A percentile compares a stretch with the other conserved stretches of the same genome.
These are phyloP conservation scores for Tetradesmus obliquus DNA, from an alignment of 139 green algal species.

Conservation along the genomic window DNA sequence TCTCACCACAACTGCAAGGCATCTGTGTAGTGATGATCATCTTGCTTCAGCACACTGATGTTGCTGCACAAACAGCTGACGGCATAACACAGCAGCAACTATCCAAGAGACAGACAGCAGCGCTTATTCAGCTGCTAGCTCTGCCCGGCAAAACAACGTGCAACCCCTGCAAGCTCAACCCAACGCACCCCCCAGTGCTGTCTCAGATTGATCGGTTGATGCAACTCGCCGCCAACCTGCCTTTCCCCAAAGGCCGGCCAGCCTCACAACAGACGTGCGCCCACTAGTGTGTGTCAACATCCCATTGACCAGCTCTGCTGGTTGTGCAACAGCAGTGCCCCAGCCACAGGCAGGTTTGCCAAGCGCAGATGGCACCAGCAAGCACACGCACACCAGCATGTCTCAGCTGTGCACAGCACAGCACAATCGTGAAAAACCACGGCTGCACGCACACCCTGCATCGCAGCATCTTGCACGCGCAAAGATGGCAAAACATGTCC, in stretches of 20 bases:
- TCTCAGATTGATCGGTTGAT: neutral
- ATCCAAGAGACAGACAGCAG: neutral
- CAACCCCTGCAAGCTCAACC: neutral
- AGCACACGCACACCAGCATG: neutral
- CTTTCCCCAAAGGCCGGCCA: neutral
- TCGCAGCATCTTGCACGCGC: neutral
- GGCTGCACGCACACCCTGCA: neutral
- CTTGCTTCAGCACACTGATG: neutral
- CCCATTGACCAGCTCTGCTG: neutral
- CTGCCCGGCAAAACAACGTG: neutral
- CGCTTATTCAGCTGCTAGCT: neutral
- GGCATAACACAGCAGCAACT: neutral
- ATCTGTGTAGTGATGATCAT: neutral
- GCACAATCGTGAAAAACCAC: neutral
- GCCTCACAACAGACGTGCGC: neutral
- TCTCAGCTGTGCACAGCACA: neutral
- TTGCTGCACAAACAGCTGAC: neutral
- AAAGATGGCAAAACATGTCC: neutral
- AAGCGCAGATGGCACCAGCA: neutral
- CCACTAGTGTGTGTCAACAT: neutral
- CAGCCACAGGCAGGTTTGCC: neutral
- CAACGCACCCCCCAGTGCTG: neutral
- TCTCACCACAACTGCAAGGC: neutral
- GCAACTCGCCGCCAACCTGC: neutral
- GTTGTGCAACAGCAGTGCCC: neutral